Percentiles rank a stretch among this genome's conserved stretches.
Conservation (phyloP, 257 asterid genomes). For the Gentiana straminea region DNA sequence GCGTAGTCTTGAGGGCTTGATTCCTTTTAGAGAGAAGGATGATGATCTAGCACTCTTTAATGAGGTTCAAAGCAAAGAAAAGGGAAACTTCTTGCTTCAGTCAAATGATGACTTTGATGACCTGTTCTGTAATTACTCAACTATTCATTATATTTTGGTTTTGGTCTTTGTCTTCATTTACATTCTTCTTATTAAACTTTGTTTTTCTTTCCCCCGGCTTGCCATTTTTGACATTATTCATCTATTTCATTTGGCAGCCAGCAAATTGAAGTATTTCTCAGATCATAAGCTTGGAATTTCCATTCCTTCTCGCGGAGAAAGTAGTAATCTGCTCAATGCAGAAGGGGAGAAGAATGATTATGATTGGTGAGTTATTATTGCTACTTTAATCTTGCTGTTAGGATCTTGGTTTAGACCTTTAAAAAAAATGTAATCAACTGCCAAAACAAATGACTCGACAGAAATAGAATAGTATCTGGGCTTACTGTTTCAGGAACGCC, state of each 20-base stretch:
- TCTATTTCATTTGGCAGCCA: slow-evolving; percentile 44
- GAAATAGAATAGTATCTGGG: no score
- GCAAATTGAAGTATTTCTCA: slow-evolving; percentile 50
- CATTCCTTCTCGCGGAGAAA: slow-evolving; percentile 76
- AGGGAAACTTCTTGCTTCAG: slow-evolving; percentile 77
- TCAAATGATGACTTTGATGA: slow-evolving; percentile 72
- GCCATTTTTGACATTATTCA: slow-evolving; percentile 16
- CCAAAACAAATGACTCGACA: no score
- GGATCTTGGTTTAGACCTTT: background rate
- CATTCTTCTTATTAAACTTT: no score
- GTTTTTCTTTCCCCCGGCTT: slow-evolving; percentile 15
- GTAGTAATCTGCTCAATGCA: slow-evolving; percentile 73
- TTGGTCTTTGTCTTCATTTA: slow-evolving; percentile 10
- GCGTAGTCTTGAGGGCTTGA: slow-evolving; percentile 75
- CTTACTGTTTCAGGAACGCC: no score
- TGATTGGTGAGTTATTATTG: slow-evolving; percentile 60
- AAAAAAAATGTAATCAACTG: no score
- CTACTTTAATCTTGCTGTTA: background rate
- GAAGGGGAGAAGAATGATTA: slow-evolving; percentile 91
- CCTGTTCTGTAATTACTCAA: slow-evolving; percentile 50
- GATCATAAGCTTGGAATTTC: slow-evolving; percentile 66
- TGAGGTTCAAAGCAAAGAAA: slow-evolving; percentile 77
- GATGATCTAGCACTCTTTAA: slow-evolving; percentile 90
- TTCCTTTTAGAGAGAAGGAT: slow-evolving; percentile 45
- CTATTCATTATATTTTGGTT: slow-evolving; percentile 10